Percentiles rank a stretch among this genome's conserved stretches.
Evolutionary conservation across 139 green algal species (phyloP).

Genomic region (Closterium sp.): DNA sequence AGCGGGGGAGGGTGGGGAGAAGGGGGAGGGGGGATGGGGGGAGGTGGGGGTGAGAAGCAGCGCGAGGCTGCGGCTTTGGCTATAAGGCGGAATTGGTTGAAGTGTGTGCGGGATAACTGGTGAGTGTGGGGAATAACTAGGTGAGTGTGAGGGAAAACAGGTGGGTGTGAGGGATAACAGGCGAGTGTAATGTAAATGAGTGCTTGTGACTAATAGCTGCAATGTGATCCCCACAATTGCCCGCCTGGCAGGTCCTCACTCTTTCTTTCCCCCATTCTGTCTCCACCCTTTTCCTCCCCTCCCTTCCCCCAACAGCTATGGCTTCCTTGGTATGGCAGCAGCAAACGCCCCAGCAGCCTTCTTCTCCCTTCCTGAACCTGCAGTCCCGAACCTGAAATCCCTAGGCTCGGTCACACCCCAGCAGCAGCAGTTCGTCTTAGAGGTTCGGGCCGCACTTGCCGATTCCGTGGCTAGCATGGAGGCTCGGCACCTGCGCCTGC

Average conservation of each 20-base stretch:
- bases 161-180: neutral
- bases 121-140: too few species aligned
- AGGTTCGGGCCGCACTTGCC: slow-evolving; percentile 54
- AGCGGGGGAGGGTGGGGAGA: neutral
- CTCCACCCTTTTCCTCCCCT: neutral
- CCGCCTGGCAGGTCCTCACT: too few species aligned
- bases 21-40: neutral
- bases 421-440: slow-evolving; percentile 5
- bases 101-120: neutral
- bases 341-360: neutral
- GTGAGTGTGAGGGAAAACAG: neutral
- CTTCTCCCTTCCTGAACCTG: neutral
- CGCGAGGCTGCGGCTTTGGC: neutral
- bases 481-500: slow-evolving; percentile 61
- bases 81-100: neutral
- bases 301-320: neutral
- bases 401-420: neutral
- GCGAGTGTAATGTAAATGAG: too few species aligned
- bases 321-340: slow-evolving; percentile 37
- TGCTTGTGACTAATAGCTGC: neutral
- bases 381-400: neutral
- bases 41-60: neutral
- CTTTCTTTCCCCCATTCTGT: neutral
- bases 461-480: slow-evolving; percentile 57
- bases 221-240: too few species aligned